Base-by-base conservation (phyloP, 768 basidiomycete species). In the Hortiboletus campestris region DNA sequence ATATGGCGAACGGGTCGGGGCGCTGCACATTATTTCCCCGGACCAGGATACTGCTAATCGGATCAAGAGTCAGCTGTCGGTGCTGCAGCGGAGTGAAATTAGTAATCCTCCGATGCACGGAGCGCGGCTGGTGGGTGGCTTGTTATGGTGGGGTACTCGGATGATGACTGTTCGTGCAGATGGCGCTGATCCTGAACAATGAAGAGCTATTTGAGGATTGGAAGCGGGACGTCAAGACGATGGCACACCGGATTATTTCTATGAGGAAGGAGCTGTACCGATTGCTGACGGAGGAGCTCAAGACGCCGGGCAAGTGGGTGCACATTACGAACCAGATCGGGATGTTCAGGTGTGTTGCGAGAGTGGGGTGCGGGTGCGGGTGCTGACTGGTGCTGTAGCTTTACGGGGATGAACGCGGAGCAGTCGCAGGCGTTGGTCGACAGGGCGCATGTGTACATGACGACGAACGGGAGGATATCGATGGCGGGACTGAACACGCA, bases 301-400 rank as follows among this genome's bases (percentile, higher is more conserved):
- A 89, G 67, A 95, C 92, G 48, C 94, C 94, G 4, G 93, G 94
- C 7, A 85, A 84, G 66, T 99, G 97, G 97, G 84, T 87, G n/a
- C 96, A 98, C 74, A 96, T 99, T 65, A 77, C 88, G 63, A 83
- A 84, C 49, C 97, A 98, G 79, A 98, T 98, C 73, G 96, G 95
- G 53, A 97, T 96, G 95, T 97, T 95, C 80, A 93, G 90, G 85
- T 93, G 70, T 57, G 78, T 65, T 31, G 43, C 13, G 11, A 4
- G 29, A 20, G 17, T 34, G 46, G 38, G 22, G 39, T 47, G 12
- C 38, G 13, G 10, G 31, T 9, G 20, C 1, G 29, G 13, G 40
- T 42, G 54, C 68, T 68, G 57, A 66, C 20, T 35, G 46, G 36
- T 4, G 22, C 19, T 19, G 60, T 69, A 92, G 91, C 72, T 95